These are phyloP conservation scores for Ascochyta koolunga DNA, from an alignment of 2,329 filamentous ascomycete species.

Conservation along the genomic window DNA sequence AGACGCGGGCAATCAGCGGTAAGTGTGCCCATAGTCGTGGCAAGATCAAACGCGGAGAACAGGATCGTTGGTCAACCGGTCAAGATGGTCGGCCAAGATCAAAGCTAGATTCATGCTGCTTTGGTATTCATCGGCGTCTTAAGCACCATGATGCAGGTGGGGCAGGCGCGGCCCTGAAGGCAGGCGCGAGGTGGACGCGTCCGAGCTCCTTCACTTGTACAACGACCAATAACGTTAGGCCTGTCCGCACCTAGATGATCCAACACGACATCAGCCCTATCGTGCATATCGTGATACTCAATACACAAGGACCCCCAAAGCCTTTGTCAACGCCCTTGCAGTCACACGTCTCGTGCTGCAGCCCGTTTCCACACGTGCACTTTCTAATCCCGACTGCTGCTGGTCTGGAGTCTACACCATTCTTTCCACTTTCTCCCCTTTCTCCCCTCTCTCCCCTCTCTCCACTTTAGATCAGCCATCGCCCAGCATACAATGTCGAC, in stretches of 20 bases:
- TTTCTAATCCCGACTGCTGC: neutral
- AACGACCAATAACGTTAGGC: neutral
- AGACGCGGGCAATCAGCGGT: slow-evolving; percentile 46
- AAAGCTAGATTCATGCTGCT: neutral
- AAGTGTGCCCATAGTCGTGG: slow-evolving; percentile 47
- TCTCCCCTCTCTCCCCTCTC: too few relatives aligned
- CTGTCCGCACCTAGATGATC: neutral
- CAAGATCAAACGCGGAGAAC: neutral
- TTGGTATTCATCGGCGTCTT: slow-evolving; percentile 1
- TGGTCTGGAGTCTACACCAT: neutral
- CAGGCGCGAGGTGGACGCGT: slow-evolving; percentile 1
- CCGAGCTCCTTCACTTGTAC: neutral
- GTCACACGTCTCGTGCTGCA: neutral
- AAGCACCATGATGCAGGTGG: slow-evolving; percentile 8
- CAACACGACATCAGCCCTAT: neutral
- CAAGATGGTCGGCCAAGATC: neutral
- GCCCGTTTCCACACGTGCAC: neutral
- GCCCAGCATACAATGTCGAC: neutral
- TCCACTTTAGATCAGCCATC: neutral
- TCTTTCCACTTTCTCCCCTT: neutral
- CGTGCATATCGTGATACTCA: neutral
- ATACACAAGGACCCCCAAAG: neutral
- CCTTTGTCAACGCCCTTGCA: neutral
- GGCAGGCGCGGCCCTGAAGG: slow-evolving; percentile 5
- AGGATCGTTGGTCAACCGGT: neutral